Evolutionary conservation across 1,284 basidiomycete species (phyloP).

Genomic region (Boletus holoroseus): DNA sequence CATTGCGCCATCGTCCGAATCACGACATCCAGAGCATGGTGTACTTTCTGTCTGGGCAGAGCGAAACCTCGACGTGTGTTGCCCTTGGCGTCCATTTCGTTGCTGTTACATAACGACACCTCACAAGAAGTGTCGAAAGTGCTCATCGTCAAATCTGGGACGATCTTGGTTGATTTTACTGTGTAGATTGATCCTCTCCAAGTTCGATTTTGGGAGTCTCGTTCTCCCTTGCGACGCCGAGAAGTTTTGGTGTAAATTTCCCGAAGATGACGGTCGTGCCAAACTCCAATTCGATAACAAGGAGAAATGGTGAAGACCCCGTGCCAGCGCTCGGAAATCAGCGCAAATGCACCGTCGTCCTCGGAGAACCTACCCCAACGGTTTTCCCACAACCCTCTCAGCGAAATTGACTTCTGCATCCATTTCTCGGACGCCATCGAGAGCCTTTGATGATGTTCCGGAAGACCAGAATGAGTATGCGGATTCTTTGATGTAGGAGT

Average conservation of each 20-base stretch:
- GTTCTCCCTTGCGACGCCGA: conserved; percentile 1
- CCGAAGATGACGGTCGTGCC: conserved; percentile 8
- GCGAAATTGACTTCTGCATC: conserved; percentile 5
- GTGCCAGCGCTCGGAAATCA: background rate
- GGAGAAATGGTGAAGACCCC: conserved; percentile 1
- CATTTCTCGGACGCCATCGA: background rate
- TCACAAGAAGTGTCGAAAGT: background rate
- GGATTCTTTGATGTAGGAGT: conserved; percentile 1
- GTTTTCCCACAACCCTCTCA: conserved; percentile 6
- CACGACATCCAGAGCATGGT: background rate
- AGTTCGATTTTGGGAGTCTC: conserved; percentile 6
- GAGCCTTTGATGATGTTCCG: background rate
- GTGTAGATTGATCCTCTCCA: conserved; percentile 5
- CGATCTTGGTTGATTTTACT: conserved; percentile 11
- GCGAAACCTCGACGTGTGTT: background rate
- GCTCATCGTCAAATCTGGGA: background rate
- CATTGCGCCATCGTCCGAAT: background rate
- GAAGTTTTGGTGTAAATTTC: background rate
- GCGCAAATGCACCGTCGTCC: conserved; percentile 6
- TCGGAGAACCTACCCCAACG: conserved; percentile 14
- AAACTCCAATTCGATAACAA: conserved; percentile 6
- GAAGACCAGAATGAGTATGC: background rate
- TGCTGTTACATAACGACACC: background rate
- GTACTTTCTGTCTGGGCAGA: background rate
- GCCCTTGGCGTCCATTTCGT: background rate